phyloP scores from a whole-genome alignment of 2,329 filamentous ascomycete genomes.

The Trichoderma guizhouense region DNA sequence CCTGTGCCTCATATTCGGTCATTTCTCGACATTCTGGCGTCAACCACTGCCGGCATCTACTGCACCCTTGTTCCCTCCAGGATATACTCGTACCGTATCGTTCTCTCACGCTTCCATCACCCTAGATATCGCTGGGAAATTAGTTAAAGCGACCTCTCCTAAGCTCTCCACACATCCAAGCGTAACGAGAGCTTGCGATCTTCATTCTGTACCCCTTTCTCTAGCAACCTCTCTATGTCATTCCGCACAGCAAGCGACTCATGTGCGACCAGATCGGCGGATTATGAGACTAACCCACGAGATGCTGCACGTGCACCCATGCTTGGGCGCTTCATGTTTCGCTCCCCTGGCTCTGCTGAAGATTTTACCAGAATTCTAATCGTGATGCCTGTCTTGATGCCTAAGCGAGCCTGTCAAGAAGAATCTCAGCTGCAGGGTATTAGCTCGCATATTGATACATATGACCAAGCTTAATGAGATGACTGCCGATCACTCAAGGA shows the following conservation, averaged over 20 bases:
- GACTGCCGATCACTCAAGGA: background rate
- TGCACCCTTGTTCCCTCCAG: background rate
- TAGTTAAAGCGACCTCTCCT: background rate
- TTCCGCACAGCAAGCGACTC: background rate
- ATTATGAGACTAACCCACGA: slow-evolving; percentile 7
- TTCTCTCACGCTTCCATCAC: background rate
- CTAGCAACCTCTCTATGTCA: background rate
- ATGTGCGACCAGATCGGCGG: slow-evolving; percentile 6
- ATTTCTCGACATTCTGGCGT: background rate
- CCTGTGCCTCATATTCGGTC: background rate
- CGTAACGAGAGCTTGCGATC: slow-evolving; percentile 5
- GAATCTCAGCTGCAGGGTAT: background rate
- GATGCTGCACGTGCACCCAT: background rate
- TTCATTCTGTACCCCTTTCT: background rate
- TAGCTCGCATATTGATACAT: background rate
- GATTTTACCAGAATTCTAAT: background rate
- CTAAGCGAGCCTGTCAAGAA: slow-evolving; percentile 1
- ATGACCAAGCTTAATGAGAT: background rate
- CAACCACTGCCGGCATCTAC: background rate
- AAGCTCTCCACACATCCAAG: background rate
- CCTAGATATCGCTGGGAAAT: background rate
- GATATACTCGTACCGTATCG: too few relatives aligned
- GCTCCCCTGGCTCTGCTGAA: background rate
- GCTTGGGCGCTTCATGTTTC: background rate
- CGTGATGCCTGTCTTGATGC: background rate